Percentiles rank a stretch among this genome's conserved stretches.
Conservation (phyloP, 805 yeast genomes). For the Naumovozyma dairenensis region DNA sequence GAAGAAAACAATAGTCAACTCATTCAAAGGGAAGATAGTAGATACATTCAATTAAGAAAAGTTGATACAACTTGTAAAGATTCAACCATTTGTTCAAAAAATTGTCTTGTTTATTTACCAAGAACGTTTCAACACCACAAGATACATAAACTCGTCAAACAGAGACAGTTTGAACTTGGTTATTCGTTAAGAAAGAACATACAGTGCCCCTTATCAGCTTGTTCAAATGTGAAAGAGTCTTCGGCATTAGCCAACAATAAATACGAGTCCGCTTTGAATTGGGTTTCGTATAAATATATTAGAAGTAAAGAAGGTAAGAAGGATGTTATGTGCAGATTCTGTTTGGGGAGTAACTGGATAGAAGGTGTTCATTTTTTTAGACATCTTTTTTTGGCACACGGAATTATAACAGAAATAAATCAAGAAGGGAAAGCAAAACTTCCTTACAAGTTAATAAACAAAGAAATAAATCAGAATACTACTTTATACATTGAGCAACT, state of each 20-base stretch:
- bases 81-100: background rate
- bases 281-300: conserved; percentile 6
- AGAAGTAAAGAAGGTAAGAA: conserved; percentile 6
- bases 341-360: conserved; percentile 19
- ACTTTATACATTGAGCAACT: conserved; percentile 1
- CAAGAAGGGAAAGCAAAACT: background rate
- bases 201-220: conserved; percentile 11
- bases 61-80: conserved; percentile 2
- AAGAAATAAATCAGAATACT: conserved; percentile 1
- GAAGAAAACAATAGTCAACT: background rate
- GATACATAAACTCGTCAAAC: conserved; percentile 10
- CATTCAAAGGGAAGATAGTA: background rate
- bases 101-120: conserved; percentile 5
- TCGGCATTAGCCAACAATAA: background rate
- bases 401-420: conserved; percentile 9
- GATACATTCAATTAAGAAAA: conserved; percentile 1
- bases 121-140: conserved; percentile 17
- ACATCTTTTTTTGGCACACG: conserved; percentile 19
- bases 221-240: background rate
- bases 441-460: no score
- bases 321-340: conserved; percentile 15
- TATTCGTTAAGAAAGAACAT: conserved; percentile 10
- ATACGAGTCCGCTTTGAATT: conserved; percentile 1
- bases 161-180: conserved; percentile 6
- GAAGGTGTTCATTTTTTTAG: conserved; percentile 5